Evolutionary conservation across 768 basidiomycete genomes (phyloP).

Genomic region (Lyophyllum decastes): DNA sequence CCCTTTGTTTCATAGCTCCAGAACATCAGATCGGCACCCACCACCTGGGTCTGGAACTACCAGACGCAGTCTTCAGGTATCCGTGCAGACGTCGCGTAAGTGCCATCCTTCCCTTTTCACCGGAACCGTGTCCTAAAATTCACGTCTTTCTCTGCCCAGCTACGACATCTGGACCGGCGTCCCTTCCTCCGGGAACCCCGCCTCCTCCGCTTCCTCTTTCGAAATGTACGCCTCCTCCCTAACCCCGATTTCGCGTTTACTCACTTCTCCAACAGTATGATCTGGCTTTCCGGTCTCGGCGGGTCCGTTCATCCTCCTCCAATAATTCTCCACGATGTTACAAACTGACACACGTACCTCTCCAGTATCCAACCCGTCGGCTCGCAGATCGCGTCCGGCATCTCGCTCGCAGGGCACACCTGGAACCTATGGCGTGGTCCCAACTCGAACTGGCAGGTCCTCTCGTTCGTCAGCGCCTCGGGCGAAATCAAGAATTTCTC

Average conservation of each 20-base stretch:
- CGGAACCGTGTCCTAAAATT: background rate
- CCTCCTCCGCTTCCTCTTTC: constrained; percentile 46
- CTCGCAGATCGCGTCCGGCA: constrained; percentile 41
- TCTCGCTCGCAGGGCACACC: constrained; percentile 45
- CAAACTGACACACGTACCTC: no score
- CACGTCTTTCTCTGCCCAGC: constrained; percentile 19
- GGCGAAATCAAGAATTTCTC: constrained; percentile 53
- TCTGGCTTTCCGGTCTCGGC: constrained; percentile 59
- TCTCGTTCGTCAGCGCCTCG: constrained; percentile 51
- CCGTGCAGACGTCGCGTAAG: constrained; percentile 55
- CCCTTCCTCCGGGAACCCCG: constrained; percentile 43
- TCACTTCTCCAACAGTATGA: constrained; percentile 43
- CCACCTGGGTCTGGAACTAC: constrained; percentile 54
- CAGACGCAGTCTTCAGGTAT: constrained; percentile 41
- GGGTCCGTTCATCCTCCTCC: constrained; percentile 34
- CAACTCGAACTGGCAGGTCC: constrained; percentile 55
- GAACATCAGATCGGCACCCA: constrained; percentile 44
- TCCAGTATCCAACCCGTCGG: constrained; percentile 58
- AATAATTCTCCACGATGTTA: no score
- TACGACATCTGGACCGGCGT: constrained; percentile 59
- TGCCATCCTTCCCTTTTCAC: background rate
- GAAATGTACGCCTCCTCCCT: constrained; percentile 44
- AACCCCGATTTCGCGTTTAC: background rate
- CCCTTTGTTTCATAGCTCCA: constrained; percentile 31
- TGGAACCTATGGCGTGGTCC: constrained; percentile 62